A percentile compares a stretch with the other conserved stretches of the same genome.
phyloP scores from a whole-genome alignment of 768 basidiomycete species.

The Lanmaoa rubissima region DNA sequence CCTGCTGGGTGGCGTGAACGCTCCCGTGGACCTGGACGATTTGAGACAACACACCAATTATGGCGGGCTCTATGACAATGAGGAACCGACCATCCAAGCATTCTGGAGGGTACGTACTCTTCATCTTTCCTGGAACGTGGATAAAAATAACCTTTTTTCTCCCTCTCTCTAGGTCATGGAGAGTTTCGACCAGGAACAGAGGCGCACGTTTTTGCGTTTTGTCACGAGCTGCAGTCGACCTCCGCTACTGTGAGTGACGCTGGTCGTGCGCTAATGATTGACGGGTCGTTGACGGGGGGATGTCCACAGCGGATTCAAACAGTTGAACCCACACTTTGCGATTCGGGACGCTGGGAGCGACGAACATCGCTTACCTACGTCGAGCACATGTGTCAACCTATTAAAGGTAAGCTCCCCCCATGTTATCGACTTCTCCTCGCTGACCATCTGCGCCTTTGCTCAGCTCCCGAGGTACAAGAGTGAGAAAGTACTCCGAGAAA shows the following conservation, averaged over 20 bases:
- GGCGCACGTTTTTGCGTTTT: constrained; percentile 76
- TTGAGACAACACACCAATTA: constrained; percentile 74
- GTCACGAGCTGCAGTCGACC: constrained; percentile 92
- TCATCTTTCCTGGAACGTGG: background rate
- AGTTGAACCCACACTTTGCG: constrained; percentile 83
- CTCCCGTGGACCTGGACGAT: constrained; percentile 83
- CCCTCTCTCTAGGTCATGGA: constrained; percentile 60
- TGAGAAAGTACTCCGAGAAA: constrained; percentile 63
- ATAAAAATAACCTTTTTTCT: background rate
- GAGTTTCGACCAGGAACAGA: constrained; percentile 77
- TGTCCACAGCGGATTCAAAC: constrained; percentile 68
- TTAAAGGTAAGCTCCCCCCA: constrained; percentile 58
- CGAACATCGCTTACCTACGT: constrained; percentile 64
- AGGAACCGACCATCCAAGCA: constrained; percentile 64
- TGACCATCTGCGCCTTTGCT: background rate
- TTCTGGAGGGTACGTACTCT: constrained; percentile 75
- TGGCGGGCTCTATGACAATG: constrained; percentile 72
- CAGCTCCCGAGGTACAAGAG: constrained; percentile 71
- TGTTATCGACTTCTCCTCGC: background rate
- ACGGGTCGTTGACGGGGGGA: background rate
- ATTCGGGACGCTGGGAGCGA: constrained; percentile 82
- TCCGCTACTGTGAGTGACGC: constrained; percentile 65
- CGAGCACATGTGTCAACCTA: constrained; percentile 90
- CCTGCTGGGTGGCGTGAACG: constrained; percentile 83
- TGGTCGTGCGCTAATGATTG: background rate